Percentiles rank a stretch among this genome's conserved stretches.
phyloP scores from a whole-genome alignment of 2,329 filamentous ascomycete genomes.

The Apiospora hydei region DNA sequence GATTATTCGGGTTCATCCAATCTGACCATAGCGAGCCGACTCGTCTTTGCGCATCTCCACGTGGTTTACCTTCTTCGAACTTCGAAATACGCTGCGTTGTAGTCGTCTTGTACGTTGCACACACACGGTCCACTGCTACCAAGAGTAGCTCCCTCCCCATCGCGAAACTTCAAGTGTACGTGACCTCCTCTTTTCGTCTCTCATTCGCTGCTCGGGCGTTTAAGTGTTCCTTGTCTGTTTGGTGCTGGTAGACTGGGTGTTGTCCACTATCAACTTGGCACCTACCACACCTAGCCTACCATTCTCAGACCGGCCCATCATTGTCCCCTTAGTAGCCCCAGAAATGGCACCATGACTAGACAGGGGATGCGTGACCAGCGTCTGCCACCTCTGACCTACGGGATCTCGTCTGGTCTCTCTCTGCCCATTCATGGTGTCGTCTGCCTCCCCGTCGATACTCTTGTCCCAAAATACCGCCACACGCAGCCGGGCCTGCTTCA shows the following conservation, averaged over 20 bases:
- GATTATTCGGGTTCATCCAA: slow-evolving; percentile 4
- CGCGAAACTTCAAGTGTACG: slow-evolving; percentile 53
- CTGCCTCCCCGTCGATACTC: slow-evolving; percentile 15
- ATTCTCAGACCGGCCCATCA: slow-evolving; percentile 19
- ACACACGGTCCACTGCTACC: slow-evolving; percentile 34
- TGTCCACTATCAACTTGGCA: slow-evolving; percentile 8
- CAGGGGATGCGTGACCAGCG: slow-evolving; percentile 15
- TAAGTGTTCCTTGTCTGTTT: slow-evolving; percentile 12
- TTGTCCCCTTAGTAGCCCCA: slow-evolving; percentile 10
- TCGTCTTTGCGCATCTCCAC: not conserved
- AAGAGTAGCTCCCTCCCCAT: slow-evolving; percentile 38
- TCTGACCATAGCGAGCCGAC: not conserved
- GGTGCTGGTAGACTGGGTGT: not conserved
- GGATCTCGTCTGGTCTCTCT: slow-evolving; percentile 14
- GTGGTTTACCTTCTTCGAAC: not conserved
- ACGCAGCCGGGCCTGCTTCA: slow-evolving; percentile 16
- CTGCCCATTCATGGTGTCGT: slow-evolving; percentile 8
- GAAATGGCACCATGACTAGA: slow-evolving; percentile 16
- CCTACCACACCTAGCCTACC: slow-evolving; percentile 15
- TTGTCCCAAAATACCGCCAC: slow-evolving; percentile 9
- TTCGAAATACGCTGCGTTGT: slow-evolving; percentile 26
- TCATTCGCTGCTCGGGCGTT: slow-evolving; percentile 13
- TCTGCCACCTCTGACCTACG: slow-evolving; percentile 11
- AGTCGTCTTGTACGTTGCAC: slow-evolving; percentile 31
- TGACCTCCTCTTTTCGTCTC: slow-evolving; percentile 42